Evolutionary conservation across 345 rosid species (phyloP).

Genomic region (Sisymbrium irio): DNA sequence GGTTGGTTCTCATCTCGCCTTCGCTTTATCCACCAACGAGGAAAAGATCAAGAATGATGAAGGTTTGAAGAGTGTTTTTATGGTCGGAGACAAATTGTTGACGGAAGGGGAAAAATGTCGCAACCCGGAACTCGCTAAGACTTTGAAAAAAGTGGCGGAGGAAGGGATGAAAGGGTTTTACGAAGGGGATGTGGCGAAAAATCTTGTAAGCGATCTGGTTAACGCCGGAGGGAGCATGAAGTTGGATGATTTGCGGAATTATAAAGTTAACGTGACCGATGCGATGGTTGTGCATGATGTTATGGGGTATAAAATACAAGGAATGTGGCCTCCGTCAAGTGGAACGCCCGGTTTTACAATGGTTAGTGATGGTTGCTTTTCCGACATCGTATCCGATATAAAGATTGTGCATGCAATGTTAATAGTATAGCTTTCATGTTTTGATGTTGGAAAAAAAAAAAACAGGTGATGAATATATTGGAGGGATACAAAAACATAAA

Average conservation of each 20-base stretch:
- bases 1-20: slow-evolving; percentile 56
- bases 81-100: slow-evolving; percentile 55
- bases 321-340: slow-evolving; percentile 86
- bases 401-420: not conserved
- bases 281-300: slow-evolving; percentile 46
- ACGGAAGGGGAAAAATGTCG: slow-evolving; percentile 53
- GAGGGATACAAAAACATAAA: slow-evolving; percentile 42
- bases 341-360: slow-evolving; percentile 66
- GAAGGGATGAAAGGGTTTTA: slow-evolving; percentile 60
- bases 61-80: slow-evolving; percentile 57
- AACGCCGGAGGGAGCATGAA: slow-evolving; percentile 68
- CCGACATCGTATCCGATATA: not conserved
- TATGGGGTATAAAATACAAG: slow-evolving; percentile 58
- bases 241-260: slow-evolving; percentile 69
- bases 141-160: slow-evolving; percentile 52
- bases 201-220: slow-evolving; percentile 54
- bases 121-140: slow-evolving; percentile 54
- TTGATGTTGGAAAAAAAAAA: not conserved
- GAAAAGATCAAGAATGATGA: slow-evolving; percentile 40
- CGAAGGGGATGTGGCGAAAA: slow-evolving; percentile 57
- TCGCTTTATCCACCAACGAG: slow-evolving; percentile 6
- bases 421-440: slow-evolving; percentile 20
- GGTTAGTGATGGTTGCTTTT: slow-evolving; percentile 42
- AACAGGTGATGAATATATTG: slow-evolving; percentile 65
- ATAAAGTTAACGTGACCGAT: slow-evolving; percentile 53